Conservation (phyloP, 2,329 filamentous ascomycete species). For the Cadophora luteo-olivacea region DNA sequence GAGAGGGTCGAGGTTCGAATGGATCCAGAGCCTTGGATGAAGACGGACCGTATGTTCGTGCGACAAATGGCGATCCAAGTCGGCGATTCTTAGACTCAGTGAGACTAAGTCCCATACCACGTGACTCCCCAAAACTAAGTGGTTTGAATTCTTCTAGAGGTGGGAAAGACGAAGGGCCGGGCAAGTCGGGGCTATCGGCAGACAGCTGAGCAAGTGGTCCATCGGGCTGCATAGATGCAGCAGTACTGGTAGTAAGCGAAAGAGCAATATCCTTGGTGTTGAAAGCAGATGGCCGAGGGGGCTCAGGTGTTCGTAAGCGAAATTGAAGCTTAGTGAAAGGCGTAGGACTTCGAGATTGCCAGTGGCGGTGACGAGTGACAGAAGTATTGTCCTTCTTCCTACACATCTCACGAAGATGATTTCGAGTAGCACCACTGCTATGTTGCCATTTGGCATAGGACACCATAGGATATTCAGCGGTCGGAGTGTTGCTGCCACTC, state of each 20-base stretch:
- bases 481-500: conserved; percentile 64
- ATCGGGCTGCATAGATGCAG: conserved; percentile 68
- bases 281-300: conserved; percentile 56
- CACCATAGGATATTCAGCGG: conserved; percentile 51
- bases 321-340: conserved; percentile 61
- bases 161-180: conserved; percentile 18
- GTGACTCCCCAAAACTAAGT: conserved; percentile 26
- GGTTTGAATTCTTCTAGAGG: conserved; percentile 27
- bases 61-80: conserved; percentile 51
- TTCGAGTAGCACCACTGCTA: conserved; percentile 66
- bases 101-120: conserved; percentile 18
- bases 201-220: conserved; percentile 67
- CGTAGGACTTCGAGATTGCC: conserved; percentile 60
- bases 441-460: conserved; percentile 67
- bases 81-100: conserved; percentile 23
- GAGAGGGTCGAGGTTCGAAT: conserved; percentile 28
- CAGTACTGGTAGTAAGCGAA: conserved; percentile 67
- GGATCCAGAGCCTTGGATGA: conserved; percentile 50
- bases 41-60: conserved; percentile 67
- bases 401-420: conserved; percentile 68
- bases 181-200: conserved; percentile 39
- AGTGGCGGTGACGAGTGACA: conserved; percentile 51
- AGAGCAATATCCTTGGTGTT: conserved; percentile 67
- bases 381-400: conserved; percentile 57
- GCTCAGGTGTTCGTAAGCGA: conserved; percentile 55